A percentile compares a stretch with the other conserved stretches of the same genome.
Conservation (phyloP, 345 rosid species). For the Linum trigynum region DNA sequence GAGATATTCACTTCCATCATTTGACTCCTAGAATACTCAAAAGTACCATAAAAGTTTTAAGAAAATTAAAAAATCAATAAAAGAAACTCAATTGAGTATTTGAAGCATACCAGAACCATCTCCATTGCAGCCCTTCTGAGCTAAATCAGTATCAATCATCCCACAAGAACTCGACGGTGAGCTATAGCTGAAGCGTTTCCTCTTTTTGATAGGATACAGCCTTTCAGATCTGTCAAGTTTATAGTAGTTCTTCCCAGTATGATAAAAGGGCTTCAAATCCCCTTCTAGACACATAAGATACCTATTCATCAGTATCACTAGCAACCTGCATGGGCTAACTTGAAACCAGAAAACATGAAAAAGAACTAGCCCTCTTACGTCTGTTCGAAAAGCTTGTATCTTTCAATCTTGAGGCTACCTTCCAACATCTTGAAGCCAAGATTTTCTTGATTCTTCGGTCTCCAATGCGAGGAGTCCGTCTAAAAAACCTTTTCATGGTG, state of each 20-base stretch:
- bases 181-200: constrained; percentile 50
- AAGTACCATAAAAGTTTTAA: neutral
- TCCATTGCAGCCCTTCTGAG: constrained; percentile 31
- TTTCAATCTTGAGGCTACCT: constrained; percentile 48
- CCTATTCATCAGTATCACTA: neutral
- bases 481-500: constrained; percentile 39
- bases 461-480: constrained; percentile 63
- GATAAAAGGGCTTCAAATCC: constrained; percentile 40
- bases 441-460: constrained; percentile 82
- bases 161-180: constrained; percentile 47
- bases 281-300: constrained; percentile 34
- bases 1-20: neutral
- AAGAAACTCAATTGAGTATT: too few relatives aligned
- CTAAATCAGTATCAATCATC: constrained; percentile 34
- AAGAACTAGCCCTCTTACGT: constrained; percentile 31
- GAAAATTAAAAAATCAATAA: neutral
- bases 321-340: too few relatives aligned
- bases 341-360: neutral
- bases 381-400: constrained; percentile 34
- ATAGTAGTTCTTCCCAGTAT: constrained; percentile 38
- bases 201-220: constrained; percentile 79
- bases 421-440: constrained; percentile 73
- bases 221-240: constrained; percentile 56
- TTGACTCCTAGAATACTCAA: neutral
- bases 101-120: constrained; percentile 27